phyloP scores from a whole-genome alignment of 129 eudicot species.

The Daucus carota region DNA sequence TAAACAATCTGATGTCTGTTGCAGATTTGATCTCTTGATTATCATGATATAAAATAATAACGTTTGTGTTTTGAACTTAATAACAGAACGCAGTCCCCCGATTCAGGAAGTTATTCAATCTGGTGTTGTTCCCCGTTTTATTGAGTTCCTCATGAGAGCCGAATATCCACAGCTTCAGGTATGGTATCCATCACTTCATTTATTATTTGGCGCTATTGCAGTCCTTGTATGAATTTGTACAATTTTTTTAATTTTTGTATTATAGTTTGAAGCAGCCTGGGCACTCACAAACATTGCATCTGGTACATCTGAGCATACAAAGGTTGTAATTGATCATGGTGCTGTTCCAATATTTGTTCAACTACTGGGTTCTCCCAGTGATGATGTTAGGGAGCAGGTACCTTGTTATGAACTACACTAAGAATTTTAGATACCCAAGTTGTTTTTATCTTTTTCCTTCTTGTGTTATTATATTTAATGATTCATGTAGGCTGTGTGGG shows the following conservation, averaged over 20 bases:
- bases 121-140: constrained; percentile 90
- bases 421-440: background rate
- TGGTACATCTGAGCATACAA: constrained; percentile 82
- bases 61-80: background rate
- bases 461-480: background rate
- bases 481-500: constrained; percentile 88
- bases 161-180: constrained; percentile 88
- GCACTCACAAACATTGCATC: constrained; percentile 89
- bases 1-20: background rate
- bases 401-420: background rate
- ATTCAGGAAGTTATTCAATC: constrained; percentile 79
- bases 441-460: background rate
- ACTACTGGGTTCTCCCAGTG: constrained; percentile 71
- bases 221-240: background rate
- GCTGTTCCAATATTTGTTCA: constrained; percentile 84
- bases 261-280: constrained; percentile 89
- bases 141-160: constrained; percentile 69
- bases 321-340: constrained; percentile 81
- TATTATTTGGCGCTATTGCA: background rate
- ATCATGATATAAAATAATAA: background rate
- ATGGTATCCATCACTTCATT: background rate
- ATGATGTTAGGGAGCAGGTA: constrained; percentile 92
- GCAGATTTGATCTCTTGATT: background rate
- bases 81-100: constrained; percentile 80
- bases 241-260: background rate